Percentiles rank a stretch among this genome's conserved stretches.
phyloP scores from a whole-genome alignment of 2,329 filamentous ascomycete genomes.

The Cytospora piceae region DNA sequence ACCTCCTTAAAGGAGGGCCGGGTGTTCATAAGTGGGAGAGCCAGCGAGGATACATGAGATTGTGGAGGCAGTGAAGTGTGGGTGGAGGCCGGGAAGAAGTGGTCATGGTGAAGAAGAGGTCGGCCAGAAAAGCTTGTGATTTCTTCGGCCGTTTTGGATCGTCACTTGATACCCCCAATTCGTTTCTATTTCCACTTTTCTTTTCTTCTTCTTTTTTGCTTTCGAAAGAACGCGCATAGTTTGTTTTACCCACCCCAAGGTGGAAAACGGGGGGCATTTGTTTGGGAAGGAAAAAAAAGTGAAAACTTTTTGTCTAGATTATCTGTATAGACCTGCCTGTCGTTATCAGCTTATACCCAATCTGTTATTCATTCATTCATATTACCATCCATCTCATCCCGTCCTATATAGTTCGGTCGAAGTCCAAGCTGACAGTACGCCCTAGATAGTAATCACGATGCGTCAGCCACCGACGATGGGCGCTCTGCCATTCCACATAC shows the following conservation, averaged over 20 bases:
- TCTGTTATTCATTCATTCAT: not conserved
- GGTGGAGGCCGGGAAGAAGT: not conserved
- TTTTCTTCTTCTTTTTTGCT: slow-evolving; percentile 6
- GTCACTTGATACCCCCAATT: slow-evolving; percentile 23
- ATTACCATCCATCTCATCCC: not conserved
- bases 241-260: slow-evolving; percentile 21
- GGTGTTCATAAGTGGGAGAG: not conserved
- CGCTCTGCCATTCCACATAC: slow-evolving; percentile 39
- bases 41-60: not conserved
- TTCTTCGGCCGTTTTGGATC: slow-evolving; percentile 10
- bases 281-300: not conserved
- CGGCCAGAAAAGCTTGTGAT: slow-evolving; percentile 5
- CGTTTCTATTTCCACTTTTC: not conserved
- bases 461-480: slow-evolving; percentile 17
- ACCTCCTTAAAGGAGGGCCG: not conserved
- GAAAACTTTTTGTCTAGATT: slow-evolving; percentile 1
- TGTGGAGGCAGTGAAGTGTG: not conserved
- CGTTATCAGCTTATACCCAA: slow-evolving; percentile 22
- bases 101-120: not conserved
- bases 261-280: not conserved
- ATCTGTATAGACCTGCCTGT: slow-evolving; percentile 22
- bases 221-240: slow-evolving; percentile 3
- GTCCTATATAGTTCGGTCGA: not conserved
- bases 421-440: not conserved
- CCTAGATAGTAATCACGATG: not conserved